These are phyloP conservation scores for Talaromyces verruculosus DNA, from an alignment of 2,329 filamentous ascomycete species.

Conservation along the genomic window DNA sequence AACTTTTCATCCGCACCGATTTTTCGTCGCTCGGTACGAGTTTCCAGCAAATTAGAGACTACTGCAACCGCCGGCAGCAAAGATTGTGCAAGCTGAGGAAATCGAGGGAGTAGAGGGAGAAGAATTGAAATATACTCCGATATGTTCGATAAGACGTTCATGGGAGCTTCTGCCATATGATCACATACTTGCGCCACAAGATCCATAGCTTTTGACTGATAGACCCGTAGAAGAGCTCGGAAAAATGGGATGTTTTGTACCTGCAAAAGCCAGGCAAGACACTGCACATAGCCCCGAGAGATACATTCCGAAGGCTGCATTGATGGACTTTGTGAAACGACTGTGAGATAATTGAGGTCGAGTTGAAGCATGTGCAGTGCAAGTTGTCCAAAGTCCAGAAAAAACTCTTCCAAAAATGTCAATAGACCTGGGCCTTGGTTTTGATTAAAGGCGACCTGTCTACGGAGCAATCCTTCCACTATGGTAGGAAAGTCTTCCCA, in stretches of 20 bases:
- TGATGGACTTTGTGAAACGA: conserved; percentile 32
- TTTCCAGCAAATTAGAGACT: conserved; percentile 33
- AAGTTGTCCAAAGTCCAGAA: conserved; percentile 42
- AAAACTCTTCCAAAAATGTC: conserved; percentile 42
- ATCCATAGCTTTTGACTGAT: conserved; percentile 31
- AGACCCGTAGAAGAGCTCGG: conserved; percentile 33
- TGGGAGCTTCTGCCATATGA: conserved; percentile 29
- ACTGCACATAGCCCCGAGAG: conserved; percentile 37
- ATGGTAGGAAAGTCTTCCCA: conserved; percentile 47
- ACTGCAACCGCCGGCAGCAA: conserved; percentile 29
- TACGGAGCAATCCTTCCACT: conserved; percentile 42
- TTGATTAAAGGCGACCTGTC: conserved; percentile 37
- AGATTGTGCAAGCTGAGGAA: conserved; percentile 29
- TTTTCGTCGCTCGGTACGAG: conserved; percentile 30
- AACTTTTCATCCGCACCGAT: conserved; percentile 27
- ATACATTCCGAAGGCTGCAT: conserved; percentile 31
- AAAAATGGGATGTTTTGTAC: conserved; percentile 39
- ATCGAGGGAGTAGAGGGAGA: conserved; percentile 32
- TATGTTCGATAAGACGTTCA: conserved; percentile 30
- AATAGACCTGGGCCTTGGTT: conserved; percentile 34
- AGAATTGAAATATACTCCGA: conserved; percentile 34
- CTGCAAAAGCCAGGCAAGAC: conserved; percentile 39
- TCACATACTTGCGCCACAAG: conserved; percentile 34
- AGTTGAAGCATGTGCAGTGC: conserved; percentile 43
- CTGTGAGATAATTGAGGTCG: conserved; percentile 38